Percentiles rank a stretch among this genome's conserved stretches.
These are phyloP conservation scores for Suhomyces terraborum DNA, from an alignment of 1,139 yeast species.

Conservation along the genomic window DNA sequence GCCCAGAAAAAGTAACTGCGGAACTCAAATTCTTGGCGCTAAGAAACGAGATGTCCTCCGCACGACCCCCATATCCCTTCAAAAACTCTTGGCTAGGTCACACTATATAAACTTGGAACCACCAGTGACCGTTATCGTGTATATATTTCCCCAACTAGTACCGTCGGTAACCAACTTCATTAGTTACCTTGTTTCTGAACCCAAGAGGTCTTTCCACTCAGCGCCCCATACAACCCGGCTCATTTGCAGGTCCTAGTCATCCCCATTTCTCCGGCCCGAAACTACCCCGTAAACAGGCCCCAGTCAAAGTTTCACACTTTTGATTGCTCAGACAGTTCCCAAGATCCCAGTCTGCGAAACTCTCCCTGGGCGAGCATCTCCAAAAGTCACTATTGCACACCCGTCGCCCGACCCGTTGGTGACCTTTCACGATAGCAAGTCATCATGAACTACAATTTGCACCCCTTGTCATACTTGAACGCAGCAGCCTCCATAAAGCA, in stretches of 20 bases:
- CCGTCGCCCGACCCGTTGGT: too few species aligned
- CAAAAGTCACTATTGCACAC: too few species aligned
- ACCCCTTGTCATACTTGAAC: constrained; percentile 48
- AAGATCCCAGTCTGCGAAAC: too few species aligned
- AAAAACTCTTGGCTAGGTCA: constrained; percentile 14
- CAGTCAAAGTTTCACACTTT: too few species aligned
- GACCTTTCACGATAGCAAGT: background rate
- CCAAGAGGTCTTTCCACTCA: background rate
- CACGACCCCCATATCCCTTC: constrained; percentile 12
- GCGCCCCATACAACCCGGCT: background rate
- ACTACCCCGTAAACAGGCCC: too few species aligned
- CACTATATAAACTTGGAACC: constrained; percentile 8
- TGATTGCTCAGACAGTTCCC: background rate
- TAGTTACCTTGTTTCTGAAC: background rate
- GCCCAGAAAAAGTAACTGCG: constrained; percentile 10
- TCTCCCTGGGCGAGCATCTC: too few species aligned
- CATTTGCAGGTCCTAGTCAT: background rate
- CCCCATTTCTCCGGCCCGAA: background rate
- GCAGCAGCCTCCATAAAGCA: constrained; percentile 28
- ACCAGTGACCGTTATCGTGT: background rate
- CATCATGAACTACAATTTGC: constrained; percentile 45
- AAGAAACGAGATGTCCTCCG: constrained; percentile 10
- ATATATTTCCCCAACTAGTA: background rate
- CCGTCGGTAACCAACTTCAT: background rate
- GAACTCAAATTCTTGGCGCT: constrained; percentile 14